Percentiles rank a stretch among this genome's conserved stretches.
phyloP scores from a whole-genome alignment of 371 early-diverging fungal species.

The Apophysomyces sp. region DNA sequence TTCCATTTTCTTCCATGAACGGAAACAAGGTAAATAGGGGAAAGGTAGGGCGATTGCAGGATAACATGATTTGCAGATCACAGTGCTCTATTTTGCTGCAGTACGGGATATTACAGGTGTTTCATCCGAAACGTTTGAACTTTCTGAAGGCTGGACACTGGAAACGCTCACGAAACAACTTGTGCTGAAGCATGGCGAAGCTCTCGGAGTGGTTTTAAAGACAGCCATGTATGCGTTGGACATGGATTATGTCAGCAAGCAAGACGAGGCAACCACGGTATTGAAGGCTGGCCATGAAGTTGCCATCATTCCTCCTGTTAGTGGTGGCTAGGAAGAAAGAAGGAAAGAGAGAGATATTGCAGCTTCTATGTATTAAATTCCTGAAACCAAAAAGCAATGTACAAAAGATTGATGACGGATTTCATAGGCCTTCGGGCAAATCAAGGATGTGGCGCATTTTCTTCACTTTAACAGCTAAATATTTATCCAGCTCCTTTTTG shows the following conservation, averaged over 20 bases:
- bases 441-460: conserved; percentile 89
- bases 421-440: conserved; percentile 47
- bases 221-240: conserved; percentile 66
- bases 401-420: neutral
- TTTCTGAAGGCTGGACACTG: conserved; percentile 28
- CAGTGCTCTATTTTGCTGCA: conserved; percentile 64
- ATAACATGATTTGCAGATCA: conserved; percentile 18
- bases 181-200: conserved; percentile 36
- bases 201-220: conserved; percentile 37
- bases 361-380: too few relatives aligned
- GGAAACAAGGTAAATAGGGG: neutral
- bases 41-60: neutral
- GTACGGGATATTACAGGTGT: conserved; percentile 55
- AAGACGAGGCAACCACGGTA: conserved; percentile 22
- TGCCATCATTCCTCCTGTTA: conserved; percentile 77
- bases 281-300: conserved; percentile 59
- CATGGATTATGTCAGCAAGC: conserved; percentile 63
- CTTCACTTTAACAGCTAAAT: conserved; percentile 81
- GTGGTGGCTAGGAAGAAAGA: conserved; percentile 57
- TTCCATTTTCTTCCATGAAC: neutral
- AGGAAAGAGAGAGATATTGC: too few relatives aligned
- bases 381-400: neutral
- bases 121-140: conserved; percentile 37
- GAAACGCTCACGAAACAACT: conserved; percentile 30
- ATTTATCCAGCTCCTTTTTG: conserved; percentile 75